Evolutionary conservation across 805 yeast genomes (phyloP), one percentile per base, ranked within the genome.

Genomic region (Candida krabiensis): DNA sequence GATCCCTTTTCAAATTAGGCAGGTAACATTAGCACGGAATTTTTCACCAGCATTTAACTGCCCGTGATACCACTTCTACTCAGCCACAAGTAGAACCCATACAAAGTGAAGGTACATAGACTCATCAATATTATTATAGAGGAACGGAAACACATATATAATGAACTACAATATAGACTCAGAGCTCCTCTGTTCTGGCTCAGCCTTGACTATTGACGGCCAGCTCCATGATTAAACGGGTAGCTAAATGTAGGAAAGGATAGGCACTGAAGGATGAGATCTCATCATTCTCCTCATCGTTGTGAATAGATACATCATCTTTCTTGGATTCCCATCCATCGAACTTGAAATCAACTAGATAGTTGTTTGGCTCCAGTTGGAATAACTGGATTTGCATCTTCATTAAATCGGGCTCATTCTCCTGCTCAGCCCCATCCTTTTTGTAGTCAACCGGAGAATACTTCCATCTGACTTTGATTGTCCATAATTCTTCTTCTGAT

Each of bases 301-400:
- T 60, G 43, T 62, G 71, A 43, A 63, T 67, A 9, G 58, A 67
- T 1, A 62, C 57, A 15, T 62, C 66, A 33, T 58, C 64, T 19
- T 64, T 63, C 19, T 65, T 54, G 34, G 66, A 71, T 57, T 90
- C 97, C 96, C 97, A 91, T 1, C 98, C 98, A 60, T 91, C 98
- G 59, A 91, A 93, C 64, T 93, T 93, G 71, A 93, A 93, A 63
- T 93, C 99, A 8, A 93, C 98, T 35, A 93, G 70, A 57, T 93
- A 93, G 59, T 91, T 91, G 63, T 93, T 91, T 30, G 96, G 96
- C 59, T 93, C 99, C 46, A 93, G 71, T 60, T 91, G 97, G 65
- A 91, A 93, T 41, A 93, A 72, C 61, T 93, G 99, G 42, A 93
- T 93, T 54, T 90, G 93, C 96, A 93, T 91, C 67, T 86, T 91